Base-by-base conservation (phyloP, 768 basidiomycete genomes). In the Dictyophora rubrovolvata region DNA sequence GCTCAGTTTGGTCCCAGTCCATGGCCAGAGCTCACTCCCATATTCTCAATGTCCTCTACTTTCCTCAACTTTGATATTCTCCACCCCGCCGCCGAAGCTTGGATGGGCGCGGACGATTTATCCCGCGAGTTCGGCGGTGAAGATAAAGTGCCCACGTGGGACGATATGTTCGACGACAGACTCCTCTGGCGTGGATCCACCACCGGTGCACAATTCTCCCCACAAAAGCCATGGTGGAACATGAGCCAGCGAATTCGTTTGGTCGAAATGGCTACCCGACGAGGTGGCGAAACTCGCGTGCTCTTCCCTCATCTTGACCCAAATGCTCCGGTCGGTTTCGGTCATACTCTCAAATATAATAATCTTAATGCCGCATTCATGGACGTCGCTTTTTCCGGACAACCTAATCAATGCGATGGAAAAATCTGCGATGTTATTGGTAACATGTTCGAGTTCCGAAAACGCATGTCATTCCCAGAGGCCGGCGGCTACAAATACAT, bases 111-210 rank as follows among this genome's bases (percentile, higher is more conserved):
- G 14, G 67, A 75, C 5, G 65, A 66, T 10, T 70, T 74, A 6
- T 71, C 72, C 2, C 67, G 83, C 63, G 82, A 88, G 68, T 12
- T n/a, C n/a, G 42, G 42, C 10, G 42, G 42, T 42, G 42, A 42
- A 42, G 42, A 42, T 9, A 12, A 42, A 42, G 42, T 42, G n/a
- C 78, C 84, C 9, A 75, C 74, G 0, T 92, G 85, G 80, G 79
- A 82, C 16, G 74, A 78, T 34, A 89, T 85, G 71, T 28, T 70
- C 1, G 79, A 86, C 66, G 80, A 85, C 60, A 72, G 79, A 3
- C 63, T 89, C 17, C 73, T 82, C 46, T 90, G 89, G 89, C 75
- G 89, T 46, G 89, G 89, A 2, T 80, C 80, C 47, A 86, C 81
- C 49, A 89, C 88, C 0, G 89, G 88, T 10, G 85, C 82, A 18